These are phyloP conservation scores for Graphiopsis chlorocephala DNA, from an alignment of 2,329 filamentous ascomycete species.

Conservation along the genomic window DNA sequence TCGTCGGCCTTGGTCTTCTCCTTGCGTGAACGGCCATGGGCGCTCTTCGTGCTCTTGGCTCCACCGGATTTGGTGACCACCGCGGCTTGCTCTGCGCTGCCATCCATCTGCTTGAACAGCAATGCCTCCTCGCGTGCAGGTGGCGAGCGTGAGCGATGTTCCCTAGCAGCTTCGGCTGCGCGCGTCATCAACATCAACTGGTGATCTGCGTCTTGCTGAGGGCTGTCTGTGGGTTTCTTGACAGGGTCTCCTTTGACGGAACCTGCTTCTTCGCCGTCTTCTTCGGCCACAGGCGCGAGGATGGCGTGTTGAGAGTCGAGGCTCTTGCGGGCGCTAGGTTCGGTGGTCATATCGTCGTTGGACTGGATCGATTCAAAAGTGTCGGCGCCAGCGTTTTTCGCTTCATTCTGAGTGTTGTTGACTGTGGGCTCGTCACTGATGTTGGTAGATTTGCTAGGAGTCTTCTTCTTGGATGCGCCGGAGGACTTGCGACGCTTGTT, in stretches of 20 bases:
- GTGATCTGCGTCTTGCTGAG: conserved; percentile 22
- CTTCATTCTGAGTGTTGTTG: background rate
- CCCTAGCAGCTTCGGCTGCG: conserved; percentile 24
- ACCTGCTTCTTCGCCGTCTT: conserved; percentile 29
- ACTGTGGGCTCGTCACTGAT: background rate
- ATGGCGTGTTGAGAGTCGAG: conserved; percentile 26
- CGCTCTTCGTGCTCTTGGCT: conserved; percentile 5
- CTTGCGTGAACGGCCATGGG: background rate
- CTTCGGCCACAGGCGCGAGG: conserved; percentile 35
- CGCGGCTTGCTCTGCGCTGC: conserved; percentile 21
- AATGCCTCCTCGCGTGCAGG: background rate
- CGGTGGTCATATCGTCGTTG: background rate
- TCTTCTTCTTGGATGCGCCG: conserved; percentile 17
- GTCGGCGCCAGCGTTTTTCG: conserved; percentile 21
- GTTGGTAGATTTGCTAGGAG: background rate
- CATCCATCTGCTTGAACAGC: background rate
- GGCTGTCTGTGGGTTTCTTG: conserved; percentile 22
- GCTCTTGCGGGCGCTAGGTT: conserved; percentile 17
- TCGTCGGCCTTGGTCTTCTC: conserved; percentile 14
- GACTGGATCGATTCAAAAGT: conserved; percentile 11
- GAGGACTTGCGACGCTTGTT: conserved; percentile 33
- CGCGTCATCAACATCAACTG: conserved; percentile 25
- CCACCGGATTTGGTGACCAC: conserved; percentile 21
- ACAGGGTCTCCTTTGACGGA: conserved; percentile 21
- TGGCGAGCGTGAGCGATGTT: conserved; percentile 16